Base-by-base conservation (phyloP, 2,329 filamentous ascomycete genomes). In the Clarireedia monteithiana region DNA sequence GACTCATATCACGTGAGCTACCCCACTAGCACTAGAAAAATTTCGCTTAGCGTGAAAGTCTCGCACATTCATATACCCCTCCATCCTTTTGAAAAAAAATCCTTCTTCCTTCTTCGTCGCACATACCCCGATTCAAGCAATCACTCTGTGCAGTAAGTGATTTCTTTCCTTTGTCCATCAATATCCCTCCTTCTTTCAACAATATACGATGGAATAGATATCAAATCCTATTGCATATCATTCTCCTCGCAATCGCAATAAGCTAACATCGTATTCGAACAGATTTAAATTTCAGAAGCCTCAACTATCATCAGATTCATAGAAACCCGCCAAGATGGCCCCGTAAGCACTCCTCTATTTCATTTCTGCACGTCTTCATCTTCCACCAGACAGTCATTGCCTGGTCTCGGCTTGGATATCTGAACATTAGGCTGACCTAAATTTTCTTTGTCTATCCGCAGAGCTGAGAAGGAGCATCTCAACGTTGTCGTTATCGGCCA, bases 401-500 rank as follows among this genome's bases (percentile, higher is more conserved):
- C 20, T 20, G 20, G 10, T 30, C 6, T 30, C 7, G 27, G 10
- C 10, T 3, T 30, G 7, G 27, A 3, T 10, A 30, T 30, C 27
- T 3, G 27, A 30, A 9, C 27, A 30, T 7, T 30, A 1, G 27
- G 27, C 27, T 30, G 27, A 30, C 27, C 27, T 30, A 9, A 1
- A 30, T 30, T 12, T 30, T 30, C 27, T 30, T 30, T 44, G 34
- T 7, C 56, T 24, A 17, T 63, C 60, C 48, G 58, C 56, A 38
- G 62, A 40, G 27, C 27, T 10, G 27, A 30, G 27, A 95, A 95
- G 88, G 80, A 77, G 79, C 92, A 97, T 79, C 90, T 97, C 79
- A 91, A 91, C 88, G 88, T 96, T 78, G 91, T 96, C 80, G 91
- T 96, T 78, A 95, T 95, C 84, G 91, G 91, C 84, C 92, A 96